Evolutionary conservation across 306 rosid species (phyloP).

Genomic region (Sicyos baderoa): DNA sequence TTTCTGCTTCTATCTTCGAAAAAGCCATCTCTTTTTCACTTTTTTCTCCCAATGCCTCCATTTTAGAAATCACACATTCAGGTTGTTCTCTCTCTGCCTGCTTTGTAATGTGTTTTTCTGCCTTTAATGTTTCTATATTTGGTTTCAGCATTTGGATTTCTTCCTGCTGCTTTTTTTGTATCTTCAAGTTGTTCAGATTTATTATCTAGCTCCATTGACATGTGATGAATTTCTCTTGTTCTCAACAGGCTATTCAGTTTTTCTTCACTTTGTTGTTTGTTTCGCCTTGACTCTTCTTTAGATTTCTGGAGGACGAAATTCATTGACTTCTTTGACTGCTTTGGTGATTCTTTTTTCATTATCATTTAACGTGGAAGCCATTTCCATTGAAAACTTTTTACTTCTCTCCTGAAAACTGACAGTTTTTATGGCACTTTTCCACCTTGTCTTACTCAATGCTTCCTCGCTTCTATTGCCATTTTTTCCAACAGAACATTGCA

Average conservation of each 20-base stretch:
- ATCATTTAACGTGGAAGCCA: slow-evolving; percentile 66
- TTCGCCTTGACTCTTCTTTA: slow-evolving; percentile 51
- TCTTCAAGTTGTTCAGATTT: slow-evolving; percentile 55
- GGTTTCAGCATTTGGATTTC: slow-evolving; percentile 53
- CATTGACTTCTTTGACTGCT: slow-evolving; percentile 61
- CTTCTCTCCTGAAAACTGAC: slow-evolving; percentile 64
- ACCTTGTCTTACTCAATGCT: slow-evolving; percentile 55
- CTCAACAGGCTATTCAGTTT: slow-evolving; percentile 51
- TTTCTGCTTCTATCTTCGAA: slow-evolving; percentile 30
- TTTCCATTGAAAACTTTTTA: slow-evolving; percentile 56
- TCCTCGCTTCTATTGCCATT: slow-evolving; percentile 64
- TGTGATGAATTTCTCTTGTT: slow-evolving; percentile 39
- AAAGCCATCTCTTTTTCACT: slow-evolving; percentile 27
- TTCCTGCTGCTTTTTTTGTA: slow-evolving; percentile 45
- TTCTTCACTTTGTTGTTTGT: slow-evolving; percentile 47
- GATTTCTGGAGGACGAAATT: slow-evolving; percentile 57
- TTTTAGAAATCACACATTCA: background rate
- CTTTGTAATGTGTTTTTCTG: slow-evolving; percentile 30
- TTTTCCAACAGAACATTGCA: slow-evolving; percentile 61
- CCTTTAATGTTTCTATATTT: slow-evolving; percentile 47
- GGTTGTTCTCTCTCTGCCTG: slow-evolving; percentile 27
- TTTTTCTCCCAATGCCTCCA: slow-evolving; percentile 19
- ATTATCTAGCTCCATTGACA: slow-evolving; percentile 49
- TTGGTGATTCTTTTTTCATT: slow-evolving; percentile 43
- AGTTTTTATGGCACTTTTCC: slow-evolving; percentile 46